Evolutionary conservation across 78 protist species (phyloP).

Genomic region (Dictyostelium capitatum): DNA sequence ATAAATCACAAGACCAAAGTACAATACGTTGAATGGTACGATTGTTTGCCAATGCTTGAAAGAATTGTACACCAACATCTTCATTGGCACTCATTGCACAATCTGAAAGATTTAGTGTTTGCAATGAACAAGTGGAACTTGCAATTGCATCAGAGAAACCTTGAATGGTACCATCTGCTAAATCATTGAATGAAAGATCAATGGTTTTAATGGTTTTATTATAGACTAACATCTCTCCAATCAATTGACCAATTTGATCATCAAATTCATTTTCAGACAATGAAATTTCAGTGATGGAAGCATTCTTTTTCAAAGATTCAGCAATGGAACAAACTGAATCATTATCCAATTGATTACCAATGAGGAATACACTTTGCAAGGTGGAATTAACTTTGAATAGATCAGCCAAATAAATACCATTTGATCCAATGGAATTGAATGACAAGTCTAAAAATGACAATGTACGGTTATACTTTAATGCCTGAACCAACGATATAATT

Average conservation of each 20-base stretch:
- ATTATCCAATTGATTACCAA: constrained; percentile 72
- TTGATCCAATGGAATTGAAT: constrained; percentile 29
- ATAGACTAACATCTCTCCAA: constrained; percentile 42
- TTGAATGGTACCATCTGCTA: constrained; percentile 12
- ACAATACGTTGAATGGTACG: constrained; percentile 1
- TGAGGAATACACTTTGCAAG: constrained; percentile 22
- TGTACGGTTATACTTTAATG: constrained; percentile 33
- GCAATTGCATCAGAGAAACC: constrained; percentile 50
- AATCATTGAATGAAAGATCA: constrained; percentile 49
- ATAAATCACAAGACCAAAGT: constrained; percentile 63
- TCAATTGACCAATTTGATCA: constrained; percentile 39
- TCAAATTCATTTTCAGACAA: constrained; percentile 62
- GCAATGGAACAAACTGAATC: constrained; percentile 21
- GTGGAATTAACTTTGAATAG: neutral
- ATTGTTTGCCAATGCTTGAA: constrained; percentile 28
- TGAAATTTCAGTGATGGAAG: constrained; percentile 37
- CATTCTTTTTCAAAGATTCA: constrained; percentile 38
- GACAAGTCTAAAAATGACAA: constrained; percentile 48
- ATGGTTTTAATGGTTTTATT: constrained; percentile 28
- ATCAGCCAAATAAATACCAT: constrained; percentile 21
- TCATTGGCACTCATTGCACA: constrained; percentile 21
- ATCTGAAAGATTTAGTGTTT: constrained; percentile 27
- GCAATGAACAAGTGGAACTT: neutral
- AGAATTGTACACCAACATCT: constrained; percentile 39
- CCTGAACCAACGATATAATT: neutral